Evolutionary conservation across 768 basidiomycete species (phyloP), one percentile per base, ranked within the genome.

Genomic region (Boletus subparvulus): DNA sequence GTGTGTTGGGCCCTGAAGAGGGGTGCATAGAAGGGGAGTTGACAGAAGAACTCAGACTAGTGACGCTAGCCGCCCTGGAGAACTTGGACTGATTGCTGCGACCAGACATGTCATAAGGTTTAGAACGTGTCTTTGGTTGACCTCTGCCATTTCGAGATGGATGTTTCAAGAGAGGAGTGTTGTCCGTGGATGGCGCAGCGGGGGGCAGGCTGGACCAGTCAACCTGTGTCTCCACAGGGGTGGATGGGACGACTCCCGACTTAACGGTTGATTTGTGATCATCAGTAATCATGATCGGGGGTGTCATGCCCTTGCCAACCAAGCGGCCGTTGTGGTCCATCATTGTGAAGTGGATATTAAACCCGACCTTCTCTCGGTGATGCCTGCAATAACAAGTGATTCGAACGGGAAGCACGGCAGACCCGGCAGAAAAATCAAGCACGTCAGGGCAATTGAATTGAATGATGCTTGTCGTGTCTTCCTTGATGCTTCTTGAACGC

Each of bases 341-440:
- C 79, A 99, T 82, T 19, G 86, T 84, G 70, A 98, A 89, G 62
- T 90, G 87, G 56, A 98, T 85, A 68, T 89, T 87, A 73, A 98
- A 98, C 3, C 97, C 97, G 37, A 88, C 78, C 74, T 97, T 98
- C 75, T 99, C 97, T 58, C 93, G 88, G 75, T 99, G 96, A 78
- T 98, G 97, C 50, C 96, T 87, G 64, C 97, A 98, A 71, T 99
- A 99, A 74, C 97, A 99, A 8, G 96, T 96, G 58, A 99, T 92
- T 45, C 97, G 85, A 37, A 97, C 85, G 9, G 96, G 96, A n/a
- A 99, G 78, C 19, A 91, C 81, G 26, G 87, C 87, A 19, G 92
- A 90, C 21, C 97, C 97, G 13, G 85, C 79, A 7, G 85, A 87
- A 69, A 98, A 94, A 67, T 94, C 92, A 46, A 98, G 82, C 42